A percentile compares a stretch with the other conserved stretches of the same genome.
Conservation (phyloP, 1,139 yeast species). For the Casaregolazyma suthepensis region DNA sequence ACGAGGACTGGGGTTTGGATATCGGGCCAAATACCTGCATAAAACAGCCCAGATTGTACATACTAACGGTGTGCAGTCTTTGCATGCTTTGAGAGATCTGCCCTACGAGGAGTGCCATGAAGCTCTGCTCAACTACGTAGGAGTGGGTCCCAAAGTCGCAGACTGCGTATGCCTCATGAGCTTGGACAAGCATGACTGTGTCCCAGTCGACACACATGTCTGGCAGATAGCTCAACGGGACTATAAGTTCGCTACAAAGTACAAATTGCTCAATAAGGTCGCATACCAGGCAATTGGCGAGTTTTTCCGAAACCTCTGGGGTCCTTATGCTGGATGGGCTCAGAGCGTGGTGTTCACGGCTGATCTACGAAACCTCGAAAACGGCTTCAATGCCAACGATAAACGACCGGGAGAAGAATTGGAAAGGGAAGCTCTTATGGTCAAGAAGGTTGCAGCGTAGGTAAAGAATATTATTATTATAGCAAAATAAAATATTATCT, state of each 20-base stretch:
- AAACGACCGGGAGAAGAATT: background rate
- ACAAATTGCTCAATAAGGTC: slow-evolving; percentile 47
- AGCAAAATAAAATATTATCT: background rate
- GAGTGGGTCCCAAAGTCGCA: slow-evolving; percentile 98
- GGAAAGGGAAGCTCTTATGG: background rate
- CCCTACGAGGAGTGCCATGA: slow-evolving; percentile 57
- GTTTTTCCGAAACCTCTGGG: slow-evolving; percentile 69
- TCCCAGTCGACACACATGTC: slow-evolving; percentile 97
- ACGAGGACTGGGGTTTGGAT: slow-evolving; percentile 77
- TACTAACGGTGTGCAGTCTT: slow-evolving; percentile 25
- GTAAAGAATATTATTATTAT: background rate
- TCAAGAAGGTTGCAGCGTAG: slow-evolving; percentile 5
- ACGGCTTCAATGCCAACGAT: slow-evolving; percentile 3
- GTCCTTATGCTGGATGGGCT: slow-evolving; percentile 96
- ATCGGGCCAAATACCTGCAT: slow-evolving; percentile 81
- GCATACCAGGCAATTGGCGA: slow-evolving; percentile 56
- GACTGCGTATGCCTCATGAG: slow-evolving; percentile 95
- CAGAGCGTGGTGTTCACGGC: slow-evolving; percentile 87
- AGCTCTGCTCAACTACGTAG: slow-evolving; percentile 60
- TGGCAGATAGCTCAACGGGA: slow-evolving; percentile 84
- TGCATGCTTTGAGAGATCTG: slow-evolving; percentile 36
- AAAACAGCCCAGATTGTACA: slow-evolving; percentile 59
- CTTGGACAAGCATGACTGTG: slow-evolving; percentile 77
- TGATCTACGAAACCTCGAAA: slow-evolving; percentile 54
- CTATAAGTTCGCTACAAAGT: slow-evolving; percentile 49